Percentiles rank a stretch among this genome's conserved stretches.
phyloP scores from a whole-genome alignment of 2,329 filamentous ascomycete species.

The Phyllosticta citrichinensis region DNA sequence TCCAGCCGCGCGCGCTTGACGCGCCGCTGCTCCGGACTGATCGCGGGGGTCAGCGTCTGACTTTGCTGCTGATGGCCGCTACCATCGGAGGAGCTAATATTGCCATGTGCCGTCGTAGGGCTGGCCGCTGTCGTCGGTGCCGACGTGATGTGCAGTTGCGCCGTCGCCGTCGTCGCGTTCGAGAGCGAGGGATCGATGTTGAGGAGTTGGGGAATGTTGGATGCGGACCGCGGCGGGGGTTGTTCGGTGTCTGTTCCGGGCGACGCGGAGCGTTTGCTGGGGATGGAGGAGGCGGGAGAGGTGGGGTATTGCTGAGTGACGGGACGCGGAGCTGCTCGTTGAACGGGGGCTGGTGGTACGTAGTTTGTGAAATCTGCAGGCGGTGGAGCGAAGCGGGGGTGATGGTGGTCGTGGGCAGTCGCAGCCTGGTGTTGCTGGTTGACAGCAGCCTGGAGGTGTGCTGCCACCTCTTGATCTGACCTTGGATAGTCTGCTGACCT shows the following conservation, averaged over 20 bases:
- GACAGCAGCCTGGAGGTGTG: slow-evolving; percentile 5
- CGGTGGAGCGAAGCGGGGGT: slow-evolving; percentile 1
- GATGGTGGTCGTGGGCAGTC: not conserved
- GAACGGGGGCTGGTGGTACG: not conserved
- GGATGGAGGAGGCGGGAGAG: slow-evolving; percentile 6
- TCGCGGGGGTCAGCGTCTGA: slow-evolving; percentile 1
- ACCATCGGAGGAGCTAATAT: too few relatives aligned
- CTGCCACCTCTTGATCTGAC: slow-evolving; percentile 7
- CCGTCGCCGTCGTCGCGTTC: not conserved
- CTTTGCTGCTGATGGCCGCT: not conserved
- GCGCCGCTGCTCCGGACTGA: slow-evolving; percentile 8
- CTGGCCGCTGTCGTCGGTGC: not conserved
- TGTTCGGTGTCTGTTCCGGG: not conserved
- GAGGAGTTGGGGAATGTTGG: slow-evolving; percentile 6
- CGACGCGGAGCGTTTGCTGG: slow-evolving; percentile 7
- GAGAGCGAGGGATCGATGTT: slow-evolving; percentile 5
- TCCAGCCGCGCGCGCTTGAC: slow-evolving; percentile 4
- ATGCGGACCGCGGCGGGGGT: slow-evolving; percentile 2
- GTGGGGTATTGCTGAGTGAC: slow-evolving; percentile 7
- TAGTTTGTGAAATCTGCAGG: slow-evolving; percentile 8
- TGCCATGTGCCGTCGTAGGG: not conserved
- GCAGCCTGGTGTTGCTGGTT: not conserved
- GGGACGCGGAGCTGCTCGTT: not conserved
- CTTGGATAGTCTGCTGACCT: slow-evolving; percentile 1
- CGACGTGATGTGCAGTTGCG: not conserved